Base-by-base conservation (phyloP, 257 asterid species). In the Knoxia roxburghii region DNA sequence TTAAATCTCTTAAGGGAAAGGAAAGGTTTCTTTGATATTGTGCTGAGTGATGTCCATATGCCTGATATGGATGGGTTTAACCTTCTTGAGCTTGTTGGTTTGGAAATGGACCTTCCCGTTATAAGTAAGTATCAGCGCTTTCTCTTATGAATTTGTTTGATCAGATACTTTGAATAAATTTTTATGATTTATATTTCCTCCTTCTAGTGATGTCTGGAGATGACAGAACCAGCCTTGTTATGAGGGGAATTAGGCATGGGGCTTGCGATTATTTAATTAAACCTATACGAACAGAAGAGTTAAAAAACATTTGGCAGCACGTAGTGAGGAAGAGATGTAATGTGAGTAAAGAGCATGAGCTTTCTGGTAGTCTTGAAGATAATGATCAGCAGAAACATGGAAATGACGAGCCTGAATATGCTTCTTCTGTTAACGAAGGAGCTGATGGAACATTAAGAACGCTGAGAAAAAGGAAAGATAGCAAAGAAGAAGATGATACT, bases 11-110 rank as follows among this genome's bases (percentile, higher is more conserved):
- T 91, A 72, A 81, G 98, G 72, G 95, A 91, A 64, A 79, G 87
- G 82, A 91, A 84, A 76, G 90, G 85, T 64, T 79, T 79, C 70
- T 91, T 80, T 52, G 98, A 91, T 75, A 57, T 91, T 65, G 90
- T 91, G 27, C 84, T 91, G 70, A 91, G 96, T 69, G 98, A 91
- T 72, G 96, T 91, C 48, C 96, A 91, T 79, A 89, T 91, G 98
- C 98, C 98, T 68, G 96, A 91, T 75, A 89, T 91, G 96, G 95
- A 91, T 83, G 98, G 98, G 54, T 89, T 87, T 80, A 89, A 81
- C 68, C 96, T 91, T 75, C 95, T 91, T 59, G 98, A 91, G 79
- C 91, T 78, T 60, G 87, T 91, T 70, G 98, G 96, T 61, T 71
- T 91, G 76, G 98, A 91, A 78, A 89, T 91, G 96, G 96, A 83